A percentile compares a stretch with the other conserved stretches of the same genome.
phyloP scores from a whole-genome alignment of 805 yeast species.

The Allodekkera sacchari region DNA sequence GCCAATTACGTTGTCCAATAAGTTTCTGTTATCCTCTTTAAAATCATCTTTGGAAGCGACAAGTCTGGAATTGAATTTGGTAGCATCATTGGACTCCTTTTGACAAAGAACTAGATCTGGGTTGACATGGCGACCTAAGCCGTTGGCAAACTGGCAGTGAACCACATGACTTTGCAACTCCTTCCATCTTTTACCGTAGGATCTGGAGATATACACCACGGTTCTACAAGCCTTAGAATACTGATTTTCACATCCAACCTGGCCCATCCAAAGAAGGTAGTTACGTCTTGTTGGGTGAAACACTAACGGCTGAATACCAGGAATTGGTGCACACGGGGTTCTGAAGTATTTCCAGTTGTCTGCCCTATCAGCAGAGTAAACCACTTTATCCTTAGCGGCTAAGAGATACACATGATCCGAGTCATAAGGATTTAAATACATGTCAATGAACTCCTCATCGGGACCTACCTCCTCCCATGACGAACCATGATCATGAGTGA shows the following conservation, averaged over 20 bases:
- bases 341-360: slow-evolving; percentile 42
- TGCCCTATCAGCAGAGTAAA: slow-evolving; percentile 62
- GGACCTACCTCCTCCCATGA: slow-evolving; percentile 40
- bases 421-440: slow-evolving; percentile 47
- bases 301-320: slow-evolving; percentile 35
- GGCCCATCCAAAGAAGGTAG: slow-evolving; percentile 65
- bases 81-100: slow-evolving; percentile 31
- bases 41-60: slow-evolving; percentile 46
- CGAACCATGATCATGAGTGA: slow-evolving; percentile 66
- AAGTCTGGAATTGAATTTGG: slow-evolving; percentile 24
- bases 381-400: slow-evolving; percentile 42
- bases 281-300: slow-evolving; percentile 56
- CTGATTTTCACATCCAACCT: slow-evolving; percentile 45
- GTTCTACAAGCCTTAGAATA: slow-evolving; percentile 41
- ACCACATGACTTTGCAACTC: slow-evolving; percentile 44
- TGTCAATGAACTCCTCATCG: slow-evolving; percentile 38
- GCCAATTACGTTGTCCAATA: slow-evolving; percentile 55
- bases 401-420: slow-evolving; percentile 46
- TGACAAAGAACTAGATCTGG: slow-evolving; percentile 57
- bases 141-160: slow-evolving; percentile 59
- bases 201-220: slow-evolving; percentile 51
- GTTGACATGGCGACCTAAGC: slow-evolving; percentile 33
- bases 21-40: slow-evolving; percentile 25
- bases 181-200: slow-evolving; percentile 61
- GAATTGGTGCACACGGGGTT: slow-evolving; percentile 43